Conservation (phyloP, 2,329 filamentous ascomycete species). For the Cercospora canescens region DNA sequence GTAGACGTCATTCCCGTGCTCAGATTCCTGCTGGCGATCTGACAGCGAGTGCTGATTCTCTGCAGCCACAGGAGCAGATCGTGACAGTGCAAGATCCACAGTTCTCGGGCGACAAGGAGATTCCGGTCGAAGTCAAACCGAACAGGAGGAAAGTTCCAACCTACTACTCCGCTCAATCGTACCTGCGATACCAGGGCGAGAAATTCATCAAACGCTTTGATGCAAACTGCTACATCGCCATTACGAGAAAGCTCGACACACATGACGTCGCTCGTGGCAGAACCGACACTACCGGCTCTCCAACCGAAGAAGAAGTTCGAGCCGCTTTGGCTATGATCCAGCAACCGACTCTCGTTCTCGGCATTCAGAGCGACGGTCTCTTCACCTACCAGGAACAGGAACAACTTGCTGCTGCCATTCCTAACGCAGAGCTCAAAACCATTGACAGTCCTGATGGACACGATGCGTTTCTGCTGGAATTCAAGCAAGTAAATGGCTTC, state of each 20-base stretch:
- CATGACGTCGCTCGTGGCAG: conserved; percentile 67
- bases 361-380: conserved; percentile 92
- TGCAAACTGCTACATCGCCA: conserved; percentile 98
- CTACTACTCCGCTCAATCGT: conserved; percentile 98
- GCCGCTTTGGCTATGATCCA: conserved; percentile 79
- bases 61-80: conserved; percentile 18
- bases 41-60: conserved; percentile 21
- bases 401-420: conserved; percentile 81
- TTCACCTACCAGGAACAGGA: conserved; percentile 98
- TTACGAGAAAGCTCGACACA: conserved; percentile 95
- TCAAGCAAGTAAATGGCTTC: conserved; percentile 92
- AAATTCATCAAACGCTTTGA: conserved; percentile 98
- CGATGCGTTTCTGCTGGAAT: conserved; percentile 93
- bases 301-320: conserved; percentile 55
- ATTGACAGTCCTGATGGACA: conserved; percentile 96
- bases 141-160: conserved; percentile 52
- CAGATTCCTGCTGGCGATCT: conserved; percentile 28
- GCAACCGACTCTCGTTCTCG: conserved; percentile 87
- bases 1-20: conserved; percentile 28
- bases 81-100: conserved; percentile 45
- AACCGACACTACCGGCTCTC: conserved; percentile 34
- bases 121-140: conserved; percentile 30
- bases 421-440: conserved; percentile 72
- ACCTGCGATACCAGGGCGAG: conserved; percentile 90
- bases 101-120: conserved; percentile 45